Percentiles rank a stretch among this genome's conserved stretches.
Evolutionary conservation across 2,329 filamentous ascomycete genomes (phyloP).

Genomic region (Dactylella cylindrospora): DNA sequence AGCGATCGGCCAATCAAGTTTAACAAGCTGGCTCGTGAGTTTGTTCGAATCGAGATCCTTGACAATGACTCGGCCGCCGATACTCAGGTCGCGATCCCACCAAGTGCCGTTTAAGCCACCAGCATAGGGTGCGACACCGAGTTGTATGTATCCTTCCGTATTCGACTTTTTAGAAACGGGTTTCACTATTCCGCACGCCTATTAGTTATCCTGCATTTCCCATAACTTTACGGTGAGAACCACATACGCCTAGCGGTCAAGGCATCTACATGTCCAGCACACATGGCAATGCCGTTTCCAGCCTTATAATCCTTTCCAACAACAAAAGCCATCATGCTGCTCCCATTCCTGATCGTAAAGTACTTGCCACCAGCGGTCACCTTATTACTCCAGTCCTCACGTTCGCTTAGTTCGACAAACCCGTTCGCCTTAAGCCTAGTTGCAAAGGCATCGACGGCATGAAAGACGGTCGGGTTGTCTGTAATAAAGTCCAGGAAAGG

Average conservation of each 20-base stretch:
- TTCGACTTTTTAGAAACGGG: constrained; percentile 82
- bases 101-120: constrained; percentile 82
- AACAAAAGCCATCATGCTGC: constrained; percentile 79
- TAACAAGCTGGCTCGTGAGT: constrained; percentile 78
- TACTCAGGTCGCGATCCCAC: constrained; percentile 94
- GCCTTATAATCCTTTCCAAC: constrained; percentile 77
- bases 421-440: constrained; percentile 70
- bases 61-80: constrained; percentile 85
- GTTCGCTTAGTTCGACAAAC: constrained; percentile 73
- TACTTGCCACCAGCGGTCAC: constrained; percentile 83
- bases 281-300: constrained; percentile 82
- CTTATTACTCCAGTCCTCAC: constrained; percentile 72
- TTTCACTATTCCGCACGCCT: constrained; percentile 61
- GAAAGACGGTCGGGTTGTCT: constrained; percentile 89
- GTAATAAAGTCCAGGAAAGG: constrained; percentile 86
- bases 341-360: constrained; percentile 81
- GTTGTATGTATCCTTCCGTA: constrained; percentile 81
- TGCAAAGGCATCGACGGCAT: constrained; percentile 78
- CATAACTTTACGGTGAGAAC: not conserved
- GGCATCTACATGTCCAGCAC: constrained; percentile 91
- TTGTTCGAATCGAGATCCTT: constrained; percentile 71
- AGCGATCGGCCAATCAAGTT: constrained; percentile 90
- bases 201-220: constrained; percentile 5
- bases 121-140: constrained; percentile 90
- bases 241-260: constrained; percentile 68